Evolutionary conservation across 257 asterid genomes (phyloP).

Genomic region (Przewalskia tangutica): DNA sequence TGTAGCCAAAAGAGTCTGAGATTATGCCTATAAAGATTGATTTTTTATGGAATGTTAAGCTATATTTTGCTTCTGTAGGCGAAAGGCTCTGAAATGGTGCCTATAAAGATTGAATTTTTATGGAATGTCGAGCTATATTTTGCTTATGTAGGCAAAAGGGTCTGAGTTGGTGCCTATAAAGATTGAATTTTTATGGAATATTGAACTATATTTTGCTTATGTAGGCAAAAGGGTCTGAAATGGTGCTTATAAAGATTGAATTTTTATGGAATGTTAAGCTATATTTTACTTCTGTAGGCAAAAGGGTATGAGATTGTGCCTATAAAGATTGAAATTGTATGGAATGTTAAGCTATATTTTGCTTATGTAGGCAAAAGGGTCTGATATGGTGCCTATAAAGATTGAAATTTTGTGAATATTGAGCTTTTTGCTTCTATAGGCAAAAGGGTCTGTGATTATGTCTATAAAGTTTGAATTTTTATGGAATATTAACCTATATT

Average conservation of each 20-base stretch:
- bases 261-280: neutral
- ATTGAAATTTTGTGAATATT: neutral
- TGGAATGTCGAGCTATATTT: neutral
- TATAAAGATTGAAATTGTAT: neutral
- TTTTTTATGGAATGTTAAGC: neutral
- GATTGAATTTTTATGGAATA: neutral
- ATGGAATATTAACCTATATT: no score
- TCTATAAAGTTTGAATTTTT: neutral
- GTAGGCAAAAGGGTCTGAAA: neutral
- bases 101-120: neutral
- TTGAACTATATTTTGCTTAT: neutral
- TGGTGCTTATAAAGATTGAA: neutral
- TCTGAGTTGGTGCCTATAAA: neutral
- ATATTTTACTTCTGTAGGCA: neutral
- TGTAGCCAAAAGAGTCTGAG: neutral
- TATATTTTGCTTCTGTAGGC: neutral
- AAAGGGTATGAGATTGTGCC: neutral
- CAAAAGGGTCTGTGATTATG: neutral
- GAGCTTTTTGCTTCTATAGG: neutral
- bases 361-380: neutral
- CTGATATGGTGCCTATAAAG: neutral
- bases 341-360: neutral
- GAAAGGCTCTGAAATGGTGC: neutral
- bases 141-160: neutral
- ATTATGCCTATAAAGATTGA: neutral